Base-by-base conservation (phyloP, 2,329 filamentous ascomycete genomes). In the Calonectria fujianensis region DNA sequence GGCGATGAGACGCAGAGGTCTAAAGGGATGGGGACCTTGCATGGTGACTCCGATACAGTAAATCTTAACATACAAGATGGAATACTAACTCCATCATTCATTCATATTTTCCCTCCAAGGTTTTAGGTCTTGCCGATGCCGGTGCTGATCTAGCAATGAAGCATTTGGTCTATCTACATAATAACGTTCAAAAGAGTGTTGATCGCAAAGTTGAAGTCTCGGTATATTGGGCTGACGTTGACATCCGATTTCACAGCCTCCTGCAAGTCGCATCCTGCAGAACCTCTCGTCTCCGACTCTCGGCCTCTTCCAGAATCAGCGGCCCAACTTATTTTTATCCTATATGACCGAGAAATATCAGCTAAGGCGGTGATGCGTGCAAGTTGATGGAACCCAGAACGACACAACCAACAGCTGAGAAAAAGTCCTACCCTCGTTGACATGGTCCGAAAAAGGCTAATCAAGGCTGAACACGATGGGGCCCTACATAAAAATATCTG, bases 401-500 rank as follows among this genome's bases (percentile, higher is more conserved):
- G 2, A 24, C 9, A 24, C 37, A 37, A 7, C 57, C 20, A 24
- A 24, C 32, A 35, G 14, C 57, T 20, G 57, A 14, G n/a, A 14
- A 41, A 63, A 29, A 41, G 16, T 20, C 35, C 37, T 61, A 10
- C 57, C 8, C 24, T 31, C 35, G n/a, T 18, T 29, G 20, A 39
- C 35, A 18, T 16, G 6, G n/a, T 27, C n/a, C 35, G 24, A 63
- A 11, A 50, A 65, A 32, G 61, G 61, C 27, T 32, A 48, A 65
- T 65, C 18, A 41, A 18, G 61, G 29, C 61, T 65, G 16, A 65
- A 32, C 39, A 65, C 20, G 27, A 65, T 24, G 61, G 27, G 39
- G 27, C 13, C 39, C 24, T 50, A 18, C 61, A 35, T 32, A 65
- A 50, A 65, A 65, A 65, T 65, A 65, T 35, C 39, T 35, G 61